Base-by-base conservation (phyloP, 2,329 filamentous ascomycete genomes). In the Chaetomiaceae sp. region DNA sequence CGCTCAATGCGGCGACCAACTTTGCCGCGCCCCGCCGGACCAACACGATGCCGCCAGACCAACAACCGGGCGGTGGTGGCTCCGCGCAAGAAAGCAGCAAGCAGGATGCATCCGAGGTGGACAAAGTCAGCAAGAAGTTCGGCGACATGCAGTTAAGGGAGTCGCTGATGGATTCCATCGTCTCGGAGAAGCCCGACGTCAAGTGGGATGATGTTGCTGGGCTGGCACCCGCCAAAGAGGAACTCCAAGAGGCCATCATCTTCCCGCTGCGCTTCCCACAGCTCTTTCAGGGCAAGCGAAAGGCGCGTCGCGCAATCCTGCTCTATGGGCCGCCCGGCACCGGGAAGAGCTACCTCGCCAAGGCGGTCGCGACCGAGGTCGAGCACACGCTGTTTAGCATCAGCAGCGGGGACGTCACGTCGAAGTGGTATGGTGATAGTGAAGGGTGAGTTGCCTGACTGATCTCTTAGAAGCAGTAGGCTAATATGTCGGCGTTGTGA, bases 281-380 rank as follows among this genome's bases (percentile, higher is more conserved):
- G 31, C 52, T 57, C 74, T 54, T 56, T 31, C 36, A 53, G 34
- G 53, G 42, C 20, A 40, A 53, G 15, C 54, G 47, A 36, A 51
- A 51, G 52, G 42, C 49, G 22, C 44, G 25, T 7, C 46, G 46
- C 15, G 47, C 43, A 37, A 66, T 76, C 56, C 68, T 83, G 1
- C 71, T 83, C 3, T 80, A 81, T 3, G 80, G 80, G 0, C 69
- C 83, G 4, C 80, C 80, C 2, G 83, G 80, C 58, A 76, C 76
- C 3, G 67, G 83, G n/a, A 80, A 83, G 63, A 83, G 82, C 78
- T 73, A 76, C 52, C 72, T 79, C 8, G 71, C 76, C 15, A 82
- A 79, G 15, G 46, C 46, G 3, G 46, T 48, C 15, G 46, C 46
- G 3, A 48, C 46, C 8, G 34, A 48, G 36, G 46, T 47, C n/a